Evolutionary conservation across 2,329 filamentous ascomycete species (phyloP).

Genomic region (Rugonectria rugulosa): DNA sequence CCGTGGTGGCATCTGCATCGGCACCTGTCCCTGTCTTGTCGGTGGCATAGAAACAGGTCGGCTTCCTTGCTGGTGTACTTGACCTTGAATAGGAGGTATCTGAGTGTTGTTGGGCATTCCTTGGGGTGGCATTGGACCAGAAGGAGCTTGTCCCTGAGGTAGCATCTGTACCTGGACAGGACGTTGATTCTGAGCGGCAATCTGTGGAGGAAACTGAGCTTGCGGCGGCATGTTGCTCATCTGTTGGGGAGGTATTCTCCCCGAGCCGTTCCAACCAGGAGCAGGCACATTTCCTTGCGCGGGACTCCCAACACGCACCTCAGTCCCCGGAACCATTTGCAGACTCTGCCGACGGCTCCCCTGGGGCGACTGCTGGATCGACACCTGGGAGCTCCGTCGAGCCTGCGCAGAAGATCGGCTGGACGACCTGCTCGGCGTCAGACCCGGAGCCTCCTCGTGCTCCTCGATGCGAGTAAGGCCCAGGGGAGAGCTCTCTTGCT

Average conservation of each 20-base stretch:
- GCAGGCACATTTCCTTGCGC: background rate
- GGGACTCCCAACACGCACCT: conserved; percentile 16
- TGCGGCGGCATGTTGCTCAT: conserved; percentile 12
- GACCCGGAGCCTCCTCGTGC: conserved; percentile 30
- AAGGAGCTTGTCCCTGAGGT: background rate
- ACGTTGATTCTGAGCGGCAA: no score
- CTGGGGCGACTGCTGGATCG: conserved; percentile 28
- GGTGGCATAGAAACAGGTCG: no score
- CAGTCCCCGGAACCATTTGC: conserved; percentile 15
- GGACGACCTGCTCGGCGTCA: conserved; percentile 28
- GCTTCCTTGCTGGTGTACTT: conserved; percentile 10
- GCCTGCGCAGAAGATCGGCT: conserved; percentile 22
- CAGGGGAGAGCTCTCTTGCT: conserved; percentile 6
- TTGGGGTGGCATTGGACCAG: background rate
- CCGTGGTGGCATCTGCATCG: conserved; percentile 8
- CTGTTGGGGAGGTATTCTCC: background rate
- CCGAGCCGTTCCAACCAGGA: background rate
- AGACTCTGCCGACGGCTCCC: conserved; percentile 33
- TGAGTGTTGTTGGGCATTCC: background rate
- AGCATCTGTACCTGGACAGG: conserved; percentile 6
- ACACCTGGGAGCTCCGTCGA: conserved; percentile 26
- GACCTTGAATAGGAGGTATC: conserved; percentile 4
- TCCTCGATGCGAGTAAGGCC: conserved; percentile 38
- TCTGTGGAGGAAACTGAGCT: conserved; percentile 20
- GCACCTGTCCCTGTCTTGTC: background rate